Percentiles rank a stretch among this genome's conserved stretches.
Evolutionary conservation across 495 filamentous ascomycete species (phyloP).

Genomic region (Chaetomium fimeti): DNA sequence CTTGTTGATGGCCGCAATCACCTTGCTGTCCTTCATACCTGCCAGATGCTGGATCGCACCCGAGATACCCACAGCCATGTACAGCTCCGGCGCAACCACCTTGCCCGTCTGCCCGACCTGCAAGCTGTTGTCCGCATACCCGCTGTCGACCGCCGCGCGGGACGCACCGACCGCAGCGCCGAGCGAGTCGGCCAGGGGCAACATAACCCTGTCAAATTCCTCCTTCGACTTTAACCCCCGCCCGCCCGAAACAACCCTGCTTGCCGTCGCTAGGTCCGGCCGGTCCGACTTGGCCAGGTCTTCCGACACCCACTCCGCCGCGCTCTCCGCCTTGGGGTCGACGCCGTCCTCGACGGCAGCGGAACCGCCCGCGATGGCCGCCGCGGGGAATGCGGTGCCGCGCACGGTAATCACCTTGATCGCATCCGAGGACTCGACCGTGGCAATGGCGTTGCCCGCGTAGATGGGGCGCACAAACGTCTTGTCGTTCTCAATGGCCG

Average conservation of each 20-base stretch:
- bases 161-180: constrained; percentile 94
- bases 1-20: constrained; percentile 99
- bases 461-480: constrained; percentile 98
- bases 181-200: constrained; percentile 84
- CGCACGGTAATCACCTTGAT: constrained; percentile 91
- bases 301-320: constrained; percentile 89
- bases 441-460: constrained; percentile 94
- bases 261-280: constrained; percentile 88
- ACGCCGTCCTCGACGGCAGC: constrained; percentile 63
- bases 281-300: constrained; percentile 88
- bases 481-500: constrained; percentile 79
- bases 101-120: constrained; percentile 98
- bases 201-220: constrained; percentile 89
- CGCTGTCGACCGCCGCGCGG: constrained; percentile 92
- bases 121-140: constrained; percentile 98
- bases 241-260: constrained; percentile 88
- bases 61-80: constrained; percentile 91
- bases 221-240: constrained; percentile 95
- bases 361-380: constrained; percentile 52
- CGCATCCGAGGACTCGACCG: constrained; percentile 84
- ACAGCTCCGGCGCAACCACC: constrained; percentile 94
- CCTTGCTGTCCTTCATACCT: constrained; percentile 99
- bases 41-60: constrained; percentile 98
- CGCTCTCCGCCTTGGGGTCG: constrained; percentile 67
- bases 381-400: constrained; percentile 79